Evolutionary conservation across 305 asterid species (phyloP), one percentile per base, ranked within the genome.

Genomic region (Petunia hybrid): DNA sequence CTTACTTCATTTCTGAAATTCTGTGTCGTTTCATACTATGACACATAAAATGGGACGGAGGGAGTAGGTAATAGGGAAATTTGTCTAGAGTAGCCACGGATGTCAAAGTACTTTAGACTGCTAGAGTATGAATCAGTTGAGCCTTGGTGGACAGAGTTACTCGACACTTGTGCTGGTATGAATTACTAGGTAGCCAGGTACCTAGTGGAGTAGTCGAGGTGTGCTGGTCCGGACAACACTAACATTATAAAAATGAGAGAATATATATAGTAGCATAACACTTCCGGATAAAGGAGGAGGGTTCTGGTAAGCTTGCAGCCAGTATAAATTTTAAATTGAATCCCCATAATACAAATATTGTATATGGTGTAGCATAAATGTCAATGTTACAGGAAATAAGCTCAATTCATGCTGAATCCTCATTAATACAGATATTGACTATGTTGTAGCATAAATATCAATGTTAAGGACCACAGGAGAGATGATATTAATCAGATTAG

Each of bases 61-160:
- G 78, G 31, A 0, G 13, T 71, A 71, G 78, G 62, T 35, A 48
- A 16, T 71, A 48, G 9, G 60, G 4, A 35, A 71, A 48, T 10
- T 71, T 48, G 45, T 48, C 78, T 48, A 71, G 31, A 31, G 31
- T 71, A 46, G 43, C 31, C 12, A 46, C 3, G 48, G 31, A 71
- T 71, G 61, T 71, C 12, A 71, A 71, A 71, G 12, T 71, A 36
- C 45, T 48, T 46, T 71, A 9, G 61, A 73, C 14, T 35, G 35
- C 63, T 48, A 51, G 63, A 73, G 12, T 51, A 13, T 53, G 62
- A 48, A 48, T 48, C 48, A 31, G 12, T 45, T 71, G 46, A 46
- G 77, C 8, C 41, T 69, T 1, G 36, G 76, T 45, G 40, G 10
- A 42, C 12, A 70, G 77, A 70, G 60, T 70, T 46, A 22, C 12